phyloP scores from a whole-genome alignment of 1,284 basidiomycete genomes.

The Naganishia cerealis region DNA sequence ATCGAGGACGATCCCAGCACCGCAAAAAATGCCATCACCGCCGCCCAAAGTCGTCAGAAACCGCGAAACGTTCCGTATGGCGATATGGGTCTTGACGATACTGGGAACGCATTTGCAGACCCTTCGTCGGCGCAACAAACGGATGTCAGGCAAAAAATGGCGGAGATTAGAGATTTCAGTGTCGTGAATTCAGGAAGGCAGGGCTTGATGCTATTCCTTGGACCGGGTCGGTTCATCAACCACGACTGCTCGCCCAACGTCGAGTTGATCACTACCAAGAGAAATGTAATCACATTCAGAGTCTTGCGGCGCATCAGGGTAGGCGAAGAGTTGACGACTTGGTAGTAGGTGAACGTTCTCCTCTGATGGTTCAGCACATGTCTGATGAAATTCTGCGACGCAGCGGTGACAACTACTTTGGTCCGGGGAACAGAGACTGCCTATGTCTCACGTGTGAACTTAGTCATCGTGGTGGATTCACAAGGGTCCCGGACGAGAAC shows the following conservation, averaged over 20 bases:
- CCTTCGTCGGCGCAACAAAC: not conserved
- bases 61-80: constrained; percentile 22
- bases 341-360: constrained; percentile 43
- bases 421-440: constrained; percentile 29
- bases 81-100: constrained; percentile 3
- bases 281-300: constrained; percentile 49
- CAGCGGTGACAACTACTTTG: constrained; percentile 31
- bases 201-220: constrained; percentile 51
- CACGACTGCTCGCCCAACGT: constrained; percentile 54
- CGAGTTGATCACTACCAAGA: constrained; percentile 44
- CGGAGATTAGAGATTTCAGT: constrained; percentile 46
- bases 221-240: constrained; percentile 53
- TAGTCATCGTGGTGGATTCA: constrained; percentile 16
- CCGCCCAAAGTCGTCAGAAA: not conserved
- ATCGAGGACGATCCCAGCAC: constrained; percentile 13
- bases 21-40: not conserved
- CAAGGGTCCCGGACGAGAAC: constrained; percentile 1
- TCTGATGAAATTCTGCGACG: not conserved
- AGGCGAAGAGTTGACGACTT: constrained; percentile 52
- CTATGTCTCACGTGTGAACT: constrained; percentile 28
- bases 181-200: constrained; percentile 47
- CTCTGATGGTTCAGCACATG: not conserved
- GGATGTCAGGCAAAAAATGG: constrained; percentile 11
- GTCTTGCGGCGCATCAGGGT: constrained; percentile 43
- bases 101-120: not conserved